These are phyloP conservation scores for Letharia columbiana DNA, from an alignment of 495 filamentous ascomycete species.

Conservation along the genomic window DNA sequence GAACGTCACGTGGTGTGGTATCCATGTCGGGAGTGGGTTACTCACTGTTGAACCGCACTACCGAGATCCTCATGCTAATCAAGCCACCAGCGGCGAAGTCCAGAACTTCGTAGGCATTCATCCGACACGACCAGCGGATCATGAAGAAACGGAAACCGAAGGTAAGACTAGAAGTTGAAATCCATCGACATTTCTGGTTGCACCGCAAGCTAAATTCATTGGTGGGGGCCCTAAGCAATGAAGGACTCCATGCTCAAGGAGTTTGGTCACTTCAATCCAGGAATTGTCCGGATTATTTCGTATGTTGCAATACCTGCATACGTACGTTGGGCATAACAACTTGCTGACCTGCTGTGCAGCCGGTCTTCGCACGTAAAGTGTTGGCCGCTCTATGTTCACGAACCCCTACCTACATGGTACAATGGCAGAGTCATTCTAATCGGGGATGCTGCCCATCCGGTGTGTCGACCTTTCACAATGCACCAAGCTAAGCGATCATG, in stretches of 20 bases:
- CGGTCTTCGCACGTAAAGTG: conserved; percentile 39
- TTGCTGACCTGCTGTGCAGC: conserved; percentile 9
- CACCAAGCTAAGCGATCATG: not conserved
- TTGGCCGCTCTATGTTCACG: conserved; percentile 40
- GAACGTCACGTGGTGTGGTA: conserved; percentile 37
- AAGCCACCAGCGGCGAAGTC: conserved; percentile 28
- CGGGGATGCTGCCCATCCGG: conserved; percentile 43
- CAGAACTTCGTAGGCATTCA: conserved; percentile 41
- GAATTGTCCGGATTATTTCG: conserved; percentile 24
- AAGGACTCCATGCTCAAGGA: conserved; percentile 24
- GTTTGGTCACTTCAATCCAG: conserved; percentile 22
- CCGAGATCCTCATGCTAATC: not conserved
- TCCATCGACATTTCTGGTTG: not conserved
- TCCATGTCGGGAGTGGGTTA: conserved; percentile 34
- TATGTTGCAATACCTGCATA: not conserved
- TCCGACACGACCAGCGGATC: conserved; percentile 25
- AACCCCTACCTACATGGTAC: conserved; percentile 31
- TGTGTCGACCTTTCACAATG: not conserved
- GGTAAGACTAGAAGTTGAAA: conserved; percentile 15
- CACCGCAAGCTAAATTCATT: not conserved
- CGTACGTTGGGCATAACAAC: too few relatives aligned
- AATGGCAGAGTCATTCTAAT: conserved; percentile 37
- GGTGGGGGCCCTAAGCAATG: not conserved
- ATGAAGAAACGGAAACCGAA: conserved; percentile 22
- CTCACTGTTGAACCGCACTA: not conserved